Evolutionary conservation across 192 early-diverging fungal species (phyloP).

Genomic region (Cetraspora pellucida): DNA sequence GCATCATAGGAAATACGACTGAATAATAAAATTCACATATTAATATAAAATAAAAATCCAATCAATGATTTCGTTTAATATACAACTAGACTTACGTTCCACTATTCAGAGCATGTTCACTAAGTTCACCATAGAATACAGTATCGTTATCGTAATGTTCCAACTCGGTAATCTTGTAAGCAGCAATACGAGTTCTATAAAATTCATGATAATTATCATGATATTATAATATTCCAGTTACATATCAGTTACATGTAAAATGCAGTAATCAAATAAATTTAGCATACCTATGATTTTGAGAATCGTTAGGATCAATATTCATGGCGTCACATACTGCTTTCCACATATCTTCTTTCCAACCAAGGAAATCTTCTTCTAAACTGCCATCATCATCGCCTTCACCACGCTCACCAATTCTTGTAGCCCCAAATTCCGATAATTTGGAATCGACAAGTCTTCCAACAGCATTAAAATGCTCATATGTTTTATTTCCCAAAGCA

Average conservation of each 20-base stretch:
- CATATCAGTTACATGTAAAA: slow-evolving; percentile 41
- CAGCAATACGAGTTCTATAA: slow-evolving; percentile 45
- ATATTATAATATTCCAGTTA: neutral
- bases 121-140: slow-evolving; percentile 55
- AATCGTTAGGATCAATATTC: slow-evolving; percentile 59
- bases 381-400: slow-evolving; percentile 98
- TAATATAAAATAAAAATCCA: too few relatives aligned
- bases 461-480: slow-evolving; percentile 90
- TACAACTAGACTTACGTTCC: slow-evolving; percentile 41
- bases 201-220: neutral
- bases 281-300: neutral
- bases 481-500: slow-evolving; percentile 89
- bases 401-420: slow-evolving; percentile 74
- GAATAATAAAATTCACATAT: slow-evolving; percentile 26
- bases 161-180: slow-evolving; percentile 60
- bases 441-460: slow-evolving; percentile 68
- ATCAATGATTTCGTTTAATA: neutral
- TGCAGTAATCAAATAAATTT: neutral
- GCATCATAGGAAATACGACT: slow-evolving; percentile 66
- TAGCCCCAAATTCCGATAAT: slow-evolving; percentile 73
- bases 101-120: slow-evolving; percentile 43
- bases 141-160: slow-evolving; percentile 39
- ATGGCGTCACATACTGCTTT: slow-evolving; percentile 74
- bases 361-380: slow-evolving; percentile 94
- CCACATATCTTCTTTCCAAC: slow-evolving; percentile 91